A percentile compares a stretch with the other conserved stretches of the same genome.
These are phyloP conservation scores for Magnaporthiopsis poae DNA, from an alignment of 2,329 filamentous ascomycete species.

Conservation along the genomic window DNA sequence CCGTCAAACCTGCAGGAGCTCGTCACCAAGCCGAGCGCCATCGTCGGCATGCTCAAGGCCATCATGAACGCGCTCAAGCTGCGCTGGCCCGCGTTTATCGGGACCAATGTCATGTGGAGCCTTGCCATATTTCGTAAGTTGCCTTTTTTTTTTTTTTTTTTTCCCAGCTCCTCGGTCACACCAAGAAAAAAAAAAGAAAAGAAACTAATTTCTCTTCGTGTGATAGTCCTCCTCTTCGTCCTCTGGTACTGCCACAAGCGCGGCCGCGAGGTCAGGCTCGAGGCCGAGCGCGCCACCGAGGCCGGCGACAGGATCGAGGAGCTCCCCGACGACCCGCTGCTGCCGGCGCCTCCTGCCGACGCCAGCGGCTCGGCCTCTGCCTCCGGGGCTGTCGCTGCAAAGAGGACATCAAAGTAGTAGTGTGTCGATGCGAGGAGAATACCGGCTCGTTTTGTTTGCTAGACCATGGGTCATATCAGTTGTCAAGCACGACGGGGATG, in stretches of 20 bases:
- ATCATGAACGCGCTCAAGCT: constrained; percentile 82
- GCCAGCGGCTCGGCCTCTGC: background rate
- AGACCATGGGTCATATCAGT: too few species aligned
- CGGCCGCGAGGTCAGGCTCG: constrained; percentile 72
- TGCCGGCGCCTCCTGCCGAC: background rate
- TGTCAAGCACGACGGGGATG: too few species aligned
- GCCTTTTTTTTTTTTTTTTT: too few species aligned
- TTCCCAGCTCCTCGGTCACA: too few species aligned
- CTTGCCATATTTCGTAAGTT: constrained; percentile 62
- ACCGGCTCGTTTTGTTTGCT: too few species aligned
- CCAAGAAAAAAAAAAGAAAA: too few species aligned
- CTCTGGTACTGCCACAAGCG: constrained; percentile 98
- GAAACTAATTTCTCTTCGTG: background rate
- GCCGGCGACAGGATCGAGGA: constrained; percentile 33
- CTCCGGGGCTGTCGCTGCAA: background rate
- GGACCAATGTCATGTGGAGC: constrained; percentile 84
- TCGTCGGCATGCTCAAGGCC: constrained; percentile 75
- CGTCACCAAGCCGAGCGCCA: constrained; percentile 75
- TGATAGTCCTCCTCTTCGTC: constrained; percentile 75
- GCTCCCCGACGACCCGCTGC: constrained; percentile 35
- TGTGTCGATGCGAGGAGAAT: too few species aligned
- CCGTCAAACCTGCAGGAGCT: constrained; percentile 68
- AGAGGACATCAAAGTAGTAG: too few species aligned
- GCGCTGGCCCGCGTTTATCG: constrained; percentile 81
- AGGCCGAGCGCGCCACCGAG: constrained; percentile 24